A percentile compares a stretch with the other conserved stretches of the same genome.
Evolutionary conservation across 2,329 filamentous ascomycete genomes (phyloP).

Genomic region (Clarireedia hainanense): DNA sequence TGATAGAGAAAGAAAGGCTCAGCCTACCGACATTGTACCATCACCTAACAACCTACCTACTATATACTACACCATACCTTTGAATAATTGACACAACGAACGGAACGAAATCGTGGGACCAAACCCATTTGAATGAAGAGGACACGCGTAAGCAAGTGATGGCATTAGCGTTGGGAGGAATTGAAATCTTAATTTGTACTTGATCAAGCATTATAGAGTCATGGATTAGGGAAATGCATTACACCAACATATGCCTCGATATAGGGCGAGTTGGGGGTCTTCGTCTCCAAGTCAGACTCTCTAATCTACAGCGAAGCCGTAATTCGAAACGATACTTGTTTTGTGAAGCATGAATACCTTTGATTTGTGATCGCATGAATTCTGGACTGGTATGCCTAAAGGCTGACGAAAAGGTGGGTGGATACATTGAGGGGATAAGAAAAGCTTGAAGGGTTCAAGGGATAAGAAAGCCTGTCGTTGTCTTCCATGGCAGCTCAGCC

Average conservation of each 20-base stretch:
- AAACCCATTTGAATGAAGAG: not conserved
- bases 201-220: not conserved
- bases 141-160: not conserved
- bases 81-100: not conserved
- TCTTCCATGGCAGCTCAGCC: too few relatives aligned
- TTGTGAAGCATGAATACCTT: not conserved
- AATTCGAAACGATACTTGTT: not conserved
- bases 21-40: slow-evolving; percentile 15
- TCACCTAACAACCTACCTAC: slow-evolving; percentile 6
- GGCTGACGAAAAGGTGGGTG: not conserved
- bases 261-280: not conserved
- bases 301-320: too few relatives aligned
- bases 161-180: not conserved
- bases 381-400: not conserved
- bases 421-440: not conserved
- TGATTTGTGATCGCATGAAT: slow-evolving; percentile 4
- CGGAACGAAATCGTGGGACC: not conserved
- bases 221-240: not conserved
- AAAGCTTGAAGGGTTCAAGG: too few relatives aligned
- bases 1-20: slow-evolving; percentile 1
- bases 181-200: not conserved
- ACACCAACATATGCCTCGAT: not conserved
- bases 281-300: not conserved
- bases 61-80: not conserved
- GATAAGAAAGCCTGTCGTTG: too few relatives aligned